These are phyloP conservation scores for Hypholoma sublateritium DNA, from an alignment of 768 basidiomycete genomes.

Conservation along the genomic window DNA sequence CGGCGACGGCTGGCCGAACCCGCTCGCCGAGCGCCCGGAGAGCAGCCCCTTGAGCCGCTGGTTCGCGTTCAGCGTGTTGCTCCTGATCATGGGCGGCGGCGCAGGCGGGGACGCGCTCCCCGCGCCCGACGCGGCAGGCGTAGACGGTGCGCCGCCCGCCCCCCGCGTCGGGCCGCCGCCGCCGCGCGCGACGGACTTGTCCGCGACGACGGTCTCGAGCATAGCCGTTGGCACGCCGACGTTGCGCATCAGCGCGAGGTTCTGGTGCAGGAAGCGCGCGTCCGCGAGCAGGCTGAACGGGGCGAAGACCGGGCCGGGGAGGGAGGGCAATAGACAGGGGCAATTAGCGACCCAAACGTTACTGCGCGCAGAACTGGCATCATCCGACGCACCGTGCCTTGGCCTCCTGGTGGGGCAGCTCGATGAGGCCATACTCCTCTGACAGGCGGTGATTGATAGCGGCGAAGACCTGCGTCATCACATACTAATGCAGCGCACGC, in stretches of 20 bases:
- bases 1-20: constrained; percentile 30
- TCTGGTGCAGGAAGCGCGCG: constrained; percentile 72
- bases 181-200: constrained; percentile 29
- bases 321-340: no score
- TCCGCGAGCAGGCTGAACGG: constrained; percentile 72
- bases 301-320: not conserved
- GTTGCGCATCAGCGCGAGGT: constrained; percentile 73
- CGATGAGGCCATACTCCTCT: constrained; percentile 82
- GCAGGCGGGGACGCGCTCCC: constrained; percentile 13
- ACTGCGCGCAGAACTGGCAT: no score
- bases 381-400: constrained; percentile 69
- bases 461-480: constrained; percentile 94
- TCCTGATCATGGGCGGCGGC: constrained; percentile 29
- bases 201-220: constrained; percentile 83
- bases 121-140: constrained; percentile 4
- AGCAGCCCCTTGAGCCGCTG: constrained; percentile 47
- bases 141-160: not conserved
- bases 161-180: not conserved
- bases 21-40: constrained; percentile 33
- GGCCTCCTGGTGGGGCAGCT: constrained; percentile 79
- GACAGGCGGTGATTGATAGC: constrained; percentile 89
- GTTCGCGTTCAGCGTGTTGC: constrained; percentile 43
- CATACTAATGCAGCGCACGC: constrained; percentile 50
- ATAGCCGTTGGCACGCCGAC: constrained; percentile 70
- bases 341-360: no score